Base-by-base conservation (phyloP, 768 basidiomycete species). In the Cubamyces lactineus region DNA sequence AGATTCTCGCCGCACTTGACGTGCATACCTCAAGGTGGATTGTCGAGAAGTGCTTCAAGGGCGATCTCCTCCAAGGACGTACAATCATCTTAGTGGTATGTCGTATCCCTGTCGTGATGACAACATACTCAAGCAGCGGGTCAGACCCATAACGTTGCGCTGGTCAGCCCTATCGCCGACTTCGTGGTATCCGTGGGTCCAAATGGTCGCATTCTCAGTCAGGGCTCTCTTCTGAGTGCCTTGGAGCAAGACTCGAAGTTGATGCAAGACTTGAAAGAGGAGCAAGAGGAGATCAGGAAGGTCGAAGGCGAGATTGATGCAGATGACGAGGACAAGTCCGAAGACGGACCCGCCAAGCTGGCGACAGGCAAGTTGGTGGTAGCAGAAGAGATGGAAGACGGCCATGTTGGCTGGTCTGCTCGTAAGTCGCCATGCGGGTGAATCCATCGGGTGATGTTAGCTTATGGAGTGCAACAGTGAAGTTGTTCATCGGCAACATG, bases 381-480 rank as follows among this genome's bases (percentile, higher is more conserved):
- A 8, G 83, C 79, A 0, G 88, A 90, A 68, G 88, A 90, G 67
- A 78, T 86, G 39, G 82, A 77, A 12, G 76, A 79, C 39, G 87
- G 88, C 0, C 85, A 83, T 62, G 80, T 89, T 26, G 81, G 82
- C 53, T 83, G 81, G 75, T 64, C 65, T 7, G 74, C 80, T 30
- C 58, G 79, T 78, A 60, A 23, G 58, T 52, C n/a, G 23, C 51
- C 21, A 28, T 24, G 26, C 24, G 21, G 3, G n/a, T 45, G 1
- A 15, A 13, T 28, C 40, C 13, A 21, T 13, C 1, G 12, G 0
- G 2, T 4, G 15, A 6, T 16, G 70, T 16, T 73, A 1, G 15
- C 34, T 55, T 0, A 41, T 38, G 1, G 3, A 1, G 12, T 17
- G 3, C 19, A 16, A 7, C n/a, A 62, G 61, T 57, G 41, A 57